Conservation (phyloP, 495 filamentous ascomycete genomes). For the Aspergillus sparsus region DNA sequence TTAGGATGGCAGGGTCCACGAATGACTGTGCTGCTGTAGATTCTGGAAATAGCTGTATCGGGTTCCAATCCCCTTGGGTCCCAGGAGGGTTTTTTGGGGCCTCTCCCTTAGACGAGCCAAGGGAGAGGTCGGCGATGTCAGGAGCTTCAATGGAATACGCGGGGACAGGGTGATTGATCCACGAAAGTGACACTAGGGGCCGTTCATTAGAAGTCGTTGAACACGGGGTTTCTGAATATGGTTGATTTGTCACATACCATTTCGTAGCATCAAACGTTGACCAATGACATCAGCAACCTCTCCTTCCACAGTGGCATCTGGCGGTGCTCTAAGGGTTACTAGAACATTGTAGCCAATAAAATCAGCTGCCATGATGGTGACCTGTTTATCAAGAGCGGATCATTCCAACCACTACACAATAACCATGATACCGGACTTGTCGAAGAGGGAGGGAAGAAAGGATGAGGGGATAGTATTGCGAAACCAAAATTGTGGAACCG, state of each 20-base stretch:
- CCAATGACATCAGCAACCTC: slow-evolving; percentile 73
- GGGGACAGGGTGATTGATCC: slow-evolving; percentile 49
- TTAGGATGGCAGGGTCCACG: slow-evolving; percentile 59
- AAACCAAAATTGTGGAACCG: slow-evolving; percentile 17
- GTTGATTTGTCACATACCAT: slow-evolving; percentile 60
- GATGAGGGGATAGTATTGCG: slow-evolving; percentile 16
- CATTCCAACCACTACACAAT: slow-evolving; percentile 11
- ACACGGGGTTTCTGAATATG: neutral
- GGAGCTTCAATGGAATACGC: slow-evolving; percentile 55
- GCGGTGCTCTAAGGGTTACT: slow-evolving; percentile 69
- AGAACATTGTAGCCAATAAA: slow-evolving; percentile 81
- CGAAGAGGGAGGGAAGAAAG: neutral
- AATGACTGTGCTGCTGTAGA: slow-evolving; percentile 36
- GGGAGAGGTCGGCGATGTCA: slow-evolving; percentile 56
- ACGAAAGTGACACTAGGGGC: slow-evolving; percentile 48
- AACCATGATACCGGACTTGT: slow-evolving; percentile 6
- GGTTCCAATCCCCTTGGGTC: slow-evolving; percentile 17
- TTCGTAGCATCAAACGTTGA: slow-evolving; percentile 68
- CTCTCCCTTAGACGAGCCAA: slow-evolving; percentile 43
- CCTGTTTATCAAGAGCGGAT: slow-evolving; percentile 2
- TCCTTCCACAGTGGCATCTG: slow-evolving; percentile 66
- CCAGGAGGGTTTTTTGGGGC: slow-evolving; percentile 31
- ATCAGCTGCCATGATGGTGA: slow-evolving; percentile 57
- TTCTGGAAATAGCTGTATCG: slow-evolving; percentile 12
- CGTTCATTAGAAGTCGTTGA: neutral